phyloP scores from a whole-genome alignment of 225 moss, liverwort and hornwort species.

The Rhytidiadelphus loreus region DNA sequence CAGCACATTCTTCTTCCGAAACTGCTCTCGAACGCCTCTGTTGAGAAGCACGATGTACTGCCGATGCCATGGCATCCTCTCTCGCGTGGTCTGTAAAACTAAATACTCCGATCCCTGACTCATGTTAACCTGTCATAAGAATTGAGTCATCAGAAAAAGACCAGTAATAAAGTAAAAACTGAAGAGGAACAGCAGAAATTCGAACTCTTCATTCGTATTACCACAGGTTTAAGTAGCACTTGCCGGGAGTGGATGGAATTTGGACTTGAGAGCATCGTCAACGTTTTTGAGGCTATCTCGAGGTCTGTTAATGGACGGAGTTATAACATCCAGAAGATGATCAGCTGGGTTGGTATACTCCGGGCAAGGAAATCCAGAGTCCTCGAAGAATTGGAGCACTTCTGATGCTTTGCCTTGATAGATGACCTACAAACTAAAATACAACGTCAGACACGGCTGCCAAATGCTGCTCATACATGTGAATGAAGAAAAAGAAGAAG shows the following conservation, averaged over 20 bases:
- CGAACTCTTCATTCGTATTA: neutral
- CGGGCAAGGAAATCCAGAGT: conserved; percentile 83
- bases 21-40: conserved; percentile 64
- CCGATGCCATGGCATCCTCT: conserved; percentile 84
- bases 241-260: conserved; percentile 24
- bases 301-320: conserved; percentile 34
- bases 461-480: neutral
- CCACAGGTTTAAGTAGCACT: neutral
- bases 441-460: neutral
- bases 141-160: neutral
- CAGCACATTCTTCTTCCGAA: conserved; percentile 59
- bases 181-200: neutral
- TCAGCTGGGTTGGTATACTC: conserved; percentile 86
- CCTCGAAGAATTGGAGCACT: conserved; percentile 74
- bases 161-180: neutral
- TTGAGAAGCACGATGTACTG: conserved; percentile 70
- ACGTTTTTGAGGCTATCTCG: conserved; percentile 32
- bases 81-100: conserved; percentile 43
- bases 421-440: conserved; percentile 49
- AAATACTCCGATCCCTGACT: conserved; percentile 50
- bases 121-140: conserved; percentile 53
- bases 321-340: conserved; percentile 80
- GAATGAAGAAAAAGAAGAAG: neutral
- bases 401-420: conserved; percentile 81
- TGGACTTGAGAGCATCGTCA: conserved; percentile 28